Evolutionary conservation across 2,329 filamentous ascomycete species (phyloP).

Genomic region (Tympanopsis confertula): DNA sequence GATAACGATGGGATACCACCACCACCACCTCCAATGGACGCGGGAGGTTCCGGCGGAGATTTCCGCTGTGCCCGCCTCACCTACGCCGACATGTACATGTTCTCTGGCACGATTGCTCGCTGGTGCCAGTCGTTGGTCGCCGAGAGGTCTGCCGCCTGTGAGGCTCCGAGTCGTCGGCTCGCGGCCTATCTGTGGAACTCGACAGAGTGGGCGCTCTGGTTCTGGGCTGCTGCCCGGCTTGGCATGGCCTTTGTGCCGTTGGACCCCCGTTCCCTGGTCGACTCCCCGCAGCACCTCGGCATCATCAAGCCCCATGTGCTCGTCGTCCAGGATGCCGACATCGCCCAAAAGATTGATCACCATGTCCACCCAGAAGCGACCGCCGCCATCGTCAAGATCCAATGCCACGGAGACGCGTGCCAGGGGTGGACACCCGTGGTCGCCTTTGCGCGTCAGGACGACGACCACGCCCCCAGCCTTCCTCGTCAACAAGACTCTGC

Average conservation of each 20-base stretch:
- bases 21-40: too few relatives aligned
- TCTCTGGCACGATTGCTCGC: too few relatives aligned
- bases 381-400: background rate
- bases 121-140: too few relatives aligned
- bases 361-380: slow-evolving; percentile 1
- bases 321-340: slow-evolving; percentile 17
- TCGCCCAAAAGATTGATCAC: slow-evolving; percentile 8
- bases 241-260: slow-evolving; percentile 20
- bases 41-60: too few relatives aligned
- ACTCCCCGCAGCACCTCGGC: slow-evolving; percentile 11
- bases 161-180: slow-evolving; percentile 16
- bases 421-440: too few relatives aligned
- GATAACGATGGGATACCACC: too few relatives aligned
- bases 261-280: slow-evolving; percentile 13
- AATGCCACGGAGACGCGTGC: too few relatives aligned
- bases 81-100: too few relatives aligned
- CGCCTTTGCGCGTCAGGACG: too few relatives aligned
- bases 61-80: too few relatives aligned
- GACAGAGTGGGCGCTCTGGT: slow-evolving; percentile 23
- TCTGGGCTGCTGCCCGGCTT: slow-evolving; percentile 22
- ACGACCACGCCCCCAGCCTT: too few relatives aligned
- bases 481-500: background rate
- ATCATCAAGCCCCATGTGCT: slow-evolving; percentile 14
- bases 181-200: slow-evolving; percentile 20
- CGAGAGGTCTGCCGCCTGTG: too few relatives aligned